These are phyloP conservation scores for Sugiyamaella boreocaroliniensis DNA, from an alignment of 805 yeast species.

Conservation along the genomic window DNA sequence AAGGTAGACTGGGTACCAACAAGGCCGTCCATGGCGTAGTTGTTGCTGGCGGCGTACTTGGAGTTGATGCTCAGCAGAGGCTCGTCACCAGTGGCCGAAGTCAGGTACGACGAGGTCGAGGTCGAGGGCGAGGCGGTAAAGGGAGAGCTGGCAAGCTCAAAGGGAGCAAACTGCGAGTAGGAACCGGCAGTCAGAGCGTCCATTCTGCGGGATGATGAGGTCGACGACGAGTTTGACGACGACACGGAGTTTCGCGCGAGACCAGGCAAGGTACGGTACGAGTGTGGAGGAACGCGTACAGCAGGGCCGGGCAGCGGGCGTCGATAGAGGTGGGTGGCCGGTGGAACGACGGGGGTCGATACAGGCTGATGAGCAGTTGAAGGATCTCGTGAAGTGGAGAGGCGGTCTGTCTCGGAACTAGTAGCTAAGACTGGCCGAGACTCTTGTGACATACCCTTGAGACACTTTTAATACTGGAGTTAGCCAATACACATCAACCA, in stretches of 20 bases:
- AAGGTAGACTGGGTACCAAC: background rate
- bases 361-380: background rate
- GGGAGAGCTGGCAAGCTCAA: background rate
- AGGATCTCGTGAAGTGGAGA: background rate
- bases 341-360: background rate
- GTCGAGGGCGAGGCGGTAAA: background rate
- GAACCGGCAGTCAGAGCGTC: background rate
- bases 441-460: constrained; percentile 9
- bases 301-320: background rate
- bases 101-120: background rate
- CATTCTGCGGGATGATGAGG: background rate
- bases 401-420: background rate
- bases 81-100: constrained; percentile 1
- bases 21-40: background rate
- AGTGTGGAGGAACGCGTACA: background rate
- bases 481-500: background rate
- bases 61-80: constrained; percentile 4
- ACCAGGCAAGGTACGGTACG: background rate
- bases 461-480: background rate
- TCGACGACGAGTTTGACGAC: background rate
- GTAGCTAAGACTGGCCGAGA: constrained; percentile 7
- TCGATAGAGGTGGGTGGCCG: background rate
- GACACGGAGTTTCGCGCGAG: background rate
- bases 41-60: constrained; percentile 4
- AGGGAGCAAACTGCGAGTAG: background rate